Evolutionary conservation across 2,329 filamentous ascomycete species (phyloP).

Genomic region (Ophiostoma populinum): DNA sequence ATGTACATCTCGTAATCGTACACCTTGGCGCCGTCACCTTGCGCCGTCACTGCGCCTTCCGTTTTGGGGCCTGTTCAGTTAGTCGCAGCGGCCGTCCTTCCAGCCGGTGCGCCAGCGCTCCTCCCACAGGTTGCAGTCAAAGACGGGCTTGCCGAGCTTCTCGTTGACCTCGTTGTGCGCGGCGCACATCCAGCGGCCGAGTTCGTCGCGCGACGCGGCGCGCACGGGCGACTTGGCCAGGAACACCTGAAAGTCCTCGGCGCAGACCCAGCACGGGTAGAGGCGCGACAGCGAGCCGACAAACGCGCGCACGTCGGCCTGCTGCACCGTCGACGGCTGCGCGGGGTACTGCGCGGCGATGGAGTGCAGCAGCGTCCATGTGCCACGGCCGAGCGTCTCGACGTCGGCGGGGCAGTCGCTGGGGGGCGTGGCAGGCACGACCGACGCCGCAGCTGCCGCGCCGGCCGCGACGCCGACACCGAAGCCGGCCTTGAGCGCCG

Average conservation of each 20-base stretch:
- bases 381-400: slow-evolving; percentile 66
- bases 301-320: slow-evolving; percentile 62
- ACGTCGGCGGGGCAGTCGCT: slow-evolving; percentile 81
- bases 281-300: slow-evolving; percentile 65
- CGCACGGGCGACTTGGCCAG: slow-evolving; percentile 53
- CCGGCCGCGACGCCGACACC: slow-evolving; percentile 13
- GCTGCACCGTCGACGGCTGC: slow-evolving; percentile 47
- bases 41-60: background rate
- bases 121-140: slow-evolving; percentile 83
- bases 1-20: background rate
- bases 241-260: slow-evolving; percentile 76
- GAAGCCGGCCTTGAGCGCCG: slow-evolving; percentile 20
- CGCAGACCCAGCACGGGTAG: slow-evolving; percentile 93
- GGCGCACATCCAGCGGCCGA: slow-evolving; percentile 69
- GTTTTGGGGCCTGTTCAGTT: background rate
- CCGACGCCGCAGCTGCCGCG: slow-evolving; percentile 15
- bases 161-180: slow-evolving; percentile 77
- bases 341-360: slow-evolving; percentile 77
- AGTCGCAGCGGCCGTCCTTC: slow-evolving; percentile 49
- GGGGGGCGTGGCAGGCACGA: slow-evolving; percentile 20
- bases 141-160: slow-evolving; percentile 78
- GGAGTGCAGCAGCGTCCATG: slow-evolving; percentile 87
- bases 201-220: slow-evolving; percentile 44
- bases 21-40: too few relatives aligned
- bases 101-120: slow-evolving; percentile 90